Conservation (phyloP, 495 filamentous ascomycete genomes). For the Clohesyomyces aquaticus region DNA sequence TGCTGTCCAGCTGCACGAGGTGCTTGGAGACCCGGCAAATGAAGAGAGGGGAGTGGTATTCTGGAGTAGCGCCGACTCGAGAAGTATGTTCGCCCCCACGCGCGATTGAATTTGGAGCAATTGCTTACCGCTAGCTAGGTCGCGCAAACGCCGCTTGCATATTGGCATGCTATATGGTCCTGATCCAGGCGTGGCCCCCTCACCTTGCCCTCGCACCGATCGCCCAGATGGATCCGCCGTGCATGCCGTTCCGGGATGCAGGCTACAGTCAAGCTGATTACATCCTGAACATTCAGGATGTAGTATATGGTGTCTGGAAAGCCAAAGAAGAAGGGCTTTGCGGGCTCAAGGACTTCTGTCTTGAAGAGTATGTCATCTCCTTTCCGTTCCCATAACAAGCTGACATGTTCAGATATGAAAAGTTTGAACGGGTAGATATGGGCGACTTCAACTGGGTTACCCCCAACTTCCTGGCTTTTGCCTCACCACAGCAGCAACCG, state of each 20-base stretch:
- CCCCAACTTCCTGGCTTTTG: slow-evolving; percentile 92
- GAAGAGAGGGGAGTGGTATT: slow-evolving; percentile 87
- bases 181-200: slow-evolving; percentile 97
- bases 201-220: slow-evolving; percentile 96
- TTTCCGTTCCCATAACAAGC: slow-evolving; percentile 20
- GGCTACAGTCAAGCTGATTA: slow-evolving; percentile 99
- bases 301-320: slow-evolving; percentile 98
- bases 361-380: slow-evolving; percentile 75
- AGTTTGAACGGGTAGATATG: slow-evolving; percentile 93
- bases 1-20: slow-evolving; percentile 90
- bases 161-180: slow-evolving; percentile 95
- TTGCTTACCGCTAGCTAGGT: slow-evolving; percentile 49
- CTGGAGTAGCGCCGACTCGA: slow-evolving; percentile 88
- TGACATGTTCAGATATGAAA: slow-evolving; percentile 70
- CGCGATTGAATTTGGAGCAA: background rate
- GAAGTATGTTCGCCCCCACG: slow-evolving; percentile 62
- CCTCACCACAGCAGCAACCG: slow-evolving; percentile 85
- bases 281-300: slow-evolving; percentile 88
- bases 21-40: slow-evolving; percentile 83
- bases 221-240: slow-evolving; percentile 90
- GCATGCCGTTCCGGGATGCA: slow-evolving; percentile 98
- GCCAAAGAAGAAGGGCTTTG: slow-evolving; percentile 93
- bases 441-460: slow-evolving; percentile 99
- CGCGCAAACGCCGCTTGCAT: slow-evolving; percentile 96
- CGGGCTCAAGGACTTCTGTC: slow-evolving; percentile 82